Conservation (phyloP, 2,329 filamentous ascomycete species). For the Colletotrichum gloeosporioides region DNA sequence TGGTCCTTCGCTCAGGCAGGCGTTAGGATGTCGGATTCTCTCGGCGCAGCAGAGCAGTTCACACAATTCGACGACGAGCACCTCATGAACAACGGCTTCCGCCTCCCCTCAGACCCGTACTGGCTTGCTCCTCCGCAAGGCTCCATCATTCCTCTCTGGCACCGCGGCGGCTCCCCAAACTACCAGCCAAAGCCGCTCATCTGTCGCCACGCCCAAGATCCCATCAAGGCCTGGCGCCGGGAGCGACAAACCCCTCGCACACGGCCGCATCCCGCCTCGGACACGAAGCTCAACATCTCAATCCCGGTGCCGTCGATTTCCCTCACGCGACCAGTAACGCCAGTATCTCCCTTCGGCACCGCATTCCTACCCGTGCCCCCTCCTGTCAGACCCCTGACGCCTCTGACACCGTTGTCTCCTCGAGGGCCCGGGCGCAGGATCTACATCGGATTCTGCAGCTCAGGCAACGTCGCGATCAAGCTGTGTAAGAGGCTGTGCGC, state of each 20-base stretch:
- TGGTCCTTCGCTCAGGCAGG: slow-evolving; percentile 19
- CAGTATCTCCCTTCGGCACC: slow-evolving; percentile 12
- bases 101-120: slow-evolving; percentile 18
- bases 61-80: slow-evolving; percentile 20
- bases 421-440: slow-evolving; percentile 11
- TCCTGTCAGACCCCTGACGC: slow-evolving; percentile 9
- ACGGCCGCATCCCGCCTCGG: background rate
- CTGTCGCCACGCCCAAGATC: slow-evolving; percentile 14
- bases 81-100: slow-evolving; percentile 20
- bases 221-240: slow-evolving; percentile 16
- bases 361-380: slow-evolving; percentile 6
- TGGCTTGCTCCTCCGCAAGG: slow-evolving; percentile 17
- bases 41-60: slow-evolving; percentile 17
- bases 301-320: slow-evolving; percentile 16
- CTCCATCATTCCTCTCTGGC: slow-evolving; percentile 19
- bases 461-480: slow-evolving; percentile 20
- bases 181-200: slow-evolving; percentile 20
- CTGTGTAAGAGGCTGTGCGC: slow-evolving; percentile 18
- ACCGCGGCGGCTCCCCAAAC: slow-evolving; percentile 16
- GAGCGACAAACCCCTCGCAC: background rate
- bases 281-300: slow-evolving; percentile 10
- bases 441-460: slow-evolving; percentile 20
- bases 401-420: slow-evolving; percentile 10
- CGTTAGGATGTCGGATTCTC: slow-evolving; percentile 18
- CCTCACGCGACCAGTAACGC: slow-evolving; percentile 10